These are phyloP conservation scores for Globisporangium echinulatum DNA, from an alignment of 352 stramenopile species.

Conservation along the genomic window DNA sequence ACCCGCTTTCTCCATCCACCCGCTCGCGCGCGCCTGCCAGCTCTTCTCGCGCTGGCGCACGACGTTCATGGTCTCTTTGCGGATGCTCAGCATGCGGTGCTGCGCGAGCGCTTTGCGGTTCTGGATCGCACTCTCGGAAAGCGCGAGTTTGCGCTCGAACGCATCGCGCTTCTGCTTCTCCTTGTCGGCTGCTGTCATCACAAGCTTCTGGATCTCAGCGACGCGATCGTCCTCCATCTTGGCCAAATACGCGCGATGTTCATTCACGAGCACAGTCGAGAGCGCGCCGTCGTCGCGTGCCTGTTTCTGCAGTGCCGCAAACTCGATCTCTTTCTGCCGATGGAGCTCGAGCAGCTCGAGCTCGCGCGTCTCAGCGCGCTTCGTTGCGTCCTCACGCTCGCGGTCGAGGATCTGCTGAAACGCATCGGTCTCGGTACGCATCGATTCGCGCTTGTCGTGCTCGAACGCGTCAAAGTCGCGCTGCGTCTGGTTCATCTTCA, in stretches of 20 bases:
- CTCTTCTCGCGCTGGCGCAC: constrained; percentile 63
- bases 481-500: constrained; percentile 79
- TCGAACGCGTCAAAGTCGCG: constrained; percentile 75
- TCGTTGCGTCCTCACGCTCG: constrained; percentile 38
- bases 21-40: constrained; percentile 73
- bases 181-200: constrained; percentile 30
- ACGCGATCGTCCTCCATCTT: constrained; percentile 76
- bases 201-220: constrained; percentile 51
- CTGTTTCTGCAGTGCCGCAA: constrained; percentile 56
- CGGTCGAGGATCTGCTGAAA: constrained; percentile 64
- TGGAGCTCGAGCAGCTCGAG: constrained; percentile 68
- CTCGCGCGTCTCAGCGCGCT: constrained; percentile 57
- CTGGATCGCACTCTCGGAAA: constrained; percentile 65
- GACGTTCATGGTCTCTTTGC: constrained; percentile 72
- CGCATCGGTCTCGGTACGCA: constrained; percentile 38
- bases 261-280: constrained; percentile 54
- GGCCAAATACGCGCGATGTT: constrained; percentile 76
- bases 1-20: constrained; percentile 83
- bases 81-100: constrained; percentile 66
- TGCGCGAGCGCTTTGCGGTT: constrained; percentile 63
- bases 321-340: constrained; percentile 72
- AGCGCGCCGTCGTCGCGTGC: constrained; percentile 59
- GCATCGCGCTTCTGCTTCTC: constrained; percentile 62
- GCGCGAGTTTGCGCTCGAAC: constrained; percentile 72
- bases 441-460: constrained; percentile 58